Evolutionary conservation across 805 yeast species (phyloP).

Genomic region (Ogataea corticis): DNA sequence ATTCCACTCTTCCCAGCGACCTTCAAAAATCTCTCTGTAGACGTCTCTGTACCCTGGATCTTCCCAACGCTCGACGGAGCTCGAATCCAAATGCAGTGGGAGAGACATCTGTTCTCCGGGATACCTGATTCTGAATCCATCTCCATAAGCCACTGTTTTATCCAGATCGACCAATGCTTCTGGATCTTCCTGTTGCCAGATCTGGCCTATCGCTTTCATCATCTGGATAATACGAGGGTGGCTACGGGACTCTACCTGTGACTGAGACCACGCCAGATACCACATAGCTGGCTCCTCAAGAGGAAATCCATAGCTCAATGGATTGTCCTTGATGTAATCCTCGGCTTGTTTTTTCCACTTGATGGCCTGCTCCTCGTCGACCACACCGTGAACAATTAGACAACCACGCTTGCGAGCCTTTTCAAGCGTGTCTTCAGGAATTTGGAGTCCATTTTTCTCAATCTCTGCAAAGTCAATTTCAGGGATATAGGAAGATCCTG

Average conservation of each 20-base stretch:
- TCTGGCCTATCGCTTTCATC: slow-evolving; percentile 20
- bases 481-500: slow-evolving; percentile 30
- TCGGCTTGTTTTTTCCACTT: slow-evolving; percentile 22
- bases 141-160: slow-evolving; percentile 42
- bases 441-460: slow-evolving; percentile 8
- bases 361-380: slow-evolving; percentile 28
- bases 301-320: slow-evolving; percentile 29
- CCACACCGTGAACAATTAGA: slow-evolving; percentile 35
- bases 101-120: slow-evolving; percentile 39
- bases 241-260: slow-evolving; percentile 40
- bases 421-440: slow-evolving; percentile 6
- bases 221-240: slow-evolving; percentile 37
- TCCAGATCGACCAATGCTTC: slow-evolving; percentile 31
- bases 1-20: slow-evolving; percentile 45
- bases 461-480: slow-evolving; percentile 27
- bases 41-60: slow-evolving; percentile 39
- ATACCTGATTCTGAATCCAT: slow-evolving; percentile 40
- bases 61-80: slow-evolving; percentile 49
- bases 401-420: slow-evolving; percentile 28
- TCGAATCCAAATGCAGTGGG: slow-evolving; percentile 42
- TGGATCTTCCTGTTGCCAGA: slow-evolving; percentile 21
- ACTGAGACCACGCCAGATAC: slow-evolving; percentile 41
- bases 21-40: slow-evolving; percentile 39
- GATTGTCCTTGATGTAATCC: slow-evolving; percentile 30
- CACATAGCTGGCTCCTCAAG: slow-evolving; percentile 30